A percentile compares a stretch with the other conserved stretches of the same genome.
Evolutionary conservation across 805 yeast species (phyloP).

Genomic region (Ogataea haglerorum): DNA sequence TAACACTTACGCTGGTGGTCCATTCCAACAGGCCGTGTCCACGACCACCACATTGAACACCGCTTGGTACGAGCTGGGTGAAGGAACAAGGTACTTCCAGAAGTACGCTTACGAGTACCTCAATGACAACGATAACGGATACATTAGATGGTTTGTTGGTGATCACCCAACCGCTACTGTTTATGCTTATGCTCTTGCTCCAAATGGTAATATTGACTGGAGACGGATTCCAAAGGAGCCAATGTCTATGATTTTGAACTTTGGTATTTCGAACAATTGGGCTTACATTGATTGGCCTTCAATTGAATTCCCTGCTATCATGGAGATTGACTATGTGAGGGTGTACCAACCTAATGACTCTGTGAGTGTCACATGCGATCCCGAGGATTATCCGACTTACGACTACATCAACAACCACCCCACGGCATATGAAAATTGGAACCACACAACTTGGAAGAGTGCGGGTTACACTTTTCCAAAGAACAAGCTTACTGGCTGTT

Average conservation of each 20-base stretch:
- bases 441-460: slow-evolving; percentile 67
- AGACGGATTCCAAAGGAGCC: slow-evolving; percentile 86
- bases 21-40: slow-evolving; percentile 89
- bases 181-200: slow-evolving; percentile 71
- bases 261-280: slow-evolving; percentile 92
- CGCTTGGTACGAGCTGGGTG: slow-evolving; percentile 76
- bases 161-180: slow-evolving; percentile 71
- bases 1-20: slow-evolving; percentile 92
- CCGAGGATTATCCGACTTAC: slow-evolving; percentile 76
- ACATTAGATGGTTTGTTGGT: slow-evolving; percentile 85
- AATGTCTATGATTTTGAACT: slow-evolving; percentile 81
- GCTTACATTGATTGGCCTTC: slow-evolving; percentile 89
- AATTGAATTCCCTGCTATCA: slow-evolving; percentile 69
- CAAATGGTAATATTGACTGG: slow-evolving; percentile 87
- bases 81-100: slow-evolving; percentile 54
- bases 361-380: slow-evolving; percentile 75
- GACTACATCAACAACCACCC: slow-evolving; percentile 74
- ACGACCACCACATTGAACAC: slow-evolving; percentile 75
- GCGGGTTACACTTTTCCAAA: slow-evolving; percentile 75
- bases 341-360: slow-evolving; percentile 79
- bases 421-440: slow-evolving; percentile 64
- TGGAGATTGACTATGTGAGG: slow-evolving; percentile 83
- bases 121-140: slow-evolving; percentile 68
- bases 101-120: slow-evolving; percentile 73
- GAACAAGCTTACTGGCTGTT: slow-evolving; percentile 49